phyloP scores from a whole-genome alignment of 2,329 filamentous ascomycete species.

The Botrytis elliptica region DNA sequence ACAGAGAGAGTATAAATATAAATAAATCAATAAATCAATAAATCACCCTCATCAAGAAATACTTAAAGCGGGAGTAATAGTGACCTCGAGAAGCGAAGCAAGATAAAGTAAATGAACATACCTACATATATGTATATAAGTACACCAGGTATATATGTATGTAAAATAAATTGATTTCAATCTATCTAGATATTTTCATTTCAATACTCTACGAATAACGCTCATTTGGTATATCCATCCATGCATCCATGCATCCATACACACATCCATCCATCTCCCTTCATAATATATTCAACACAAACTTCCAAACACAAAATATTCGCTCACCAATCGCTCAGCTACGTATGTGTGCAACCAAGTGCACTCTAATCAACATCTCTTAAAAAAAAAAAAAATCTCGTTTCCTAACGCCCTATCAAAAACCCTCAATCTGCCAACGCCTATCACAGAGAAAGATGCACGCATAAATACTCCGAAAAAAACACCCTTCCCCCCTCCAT shows the following conservation, averaged over 20 bases:
- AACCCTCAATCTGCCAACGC: neutral
- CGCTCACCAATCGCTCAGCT: neutral
- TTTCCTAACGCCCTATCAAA: neutral
- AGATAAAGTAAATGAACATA: too few relatives aligned
- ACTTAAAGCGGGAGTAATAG: too few relatives aligned
- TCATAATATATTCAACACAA: conserved; percentile 5
- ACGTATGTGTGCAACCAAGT: neutral
- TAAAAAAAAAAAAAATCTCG: neutral
- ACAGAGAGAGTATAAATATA: too few relatives aligned
- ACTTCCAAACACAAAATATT: neutral
- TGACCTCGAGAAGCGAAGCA: too few relatives aligned
- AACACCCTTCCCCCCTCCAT: neutral
- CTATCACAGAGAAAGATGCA: neutral
- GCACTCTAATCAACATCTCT: neutral
- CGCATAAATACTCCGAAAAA: neutral
- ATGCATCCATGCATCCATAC: too few relatives aligned
- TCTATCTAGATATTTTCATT: neutral
- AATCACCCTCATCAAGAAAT: too few relatives aligned
- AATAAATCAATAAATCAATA: too few relatives aligned
- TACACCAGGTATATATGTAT: too few relatives aligned
- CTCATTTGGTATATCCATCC: neutral
- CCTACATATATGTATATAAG: too few relatives aligned
- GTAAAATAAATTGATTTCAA: neutral
- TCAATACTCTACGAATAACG: neutral
- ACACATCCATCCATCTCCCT: neutral